phyloP scores from a whole-genome alignment of 2,329 filamentous ascomycete species.

The Verticillium nonalfalfae region DNA sequence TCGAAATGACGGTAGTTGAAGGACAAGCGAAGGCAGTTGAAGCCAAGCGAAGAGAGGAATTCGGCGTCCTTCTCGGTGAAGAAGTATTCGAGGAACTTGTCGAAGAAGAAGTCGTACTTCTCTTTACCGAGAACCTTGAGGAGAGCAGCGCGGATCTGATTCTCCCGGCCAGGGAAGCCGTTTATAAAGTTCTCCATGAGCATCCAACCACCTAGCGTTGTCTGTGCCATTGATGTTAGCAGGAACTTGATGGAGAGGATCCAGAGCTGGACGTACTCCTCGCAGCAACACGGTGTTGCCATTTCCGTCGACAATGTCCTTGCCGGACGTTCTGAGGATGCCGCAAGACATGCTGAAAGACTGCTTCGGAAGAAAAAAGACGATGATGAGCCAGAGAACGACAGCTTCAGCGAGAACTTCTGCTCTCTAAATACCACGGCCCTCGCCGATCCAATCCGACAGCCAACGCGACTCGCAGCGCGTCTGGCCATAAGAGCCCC shows the following conservation, averaged over 20 bases:
- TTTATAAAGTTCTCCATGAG: conserved; percentile 58
- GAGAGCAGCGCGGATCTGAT: conserved; percentile 47
- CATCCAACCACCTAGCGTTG: conserved; percentile 23
- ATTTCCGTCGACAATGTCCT: conserved; percentile 33
- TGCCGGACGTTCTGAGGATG: conserved; percentile 8
- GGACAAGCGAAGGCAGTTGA: conserved; percentile 54
- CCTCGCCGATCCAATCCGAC: not conserved
- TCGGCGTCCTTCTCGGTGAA: conserved; percentile 52
- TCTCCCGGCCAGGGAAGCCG: conserved; percentile 54
- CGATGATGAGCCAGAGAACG: not conserved
- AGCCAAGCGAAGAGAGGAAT: conserved; percentile 46
- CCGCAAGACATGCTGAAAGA: conserved; percentile 1
- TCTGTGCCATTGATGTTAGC: conserved; percentile 7
- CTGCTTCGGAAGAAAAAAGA: not conserved
- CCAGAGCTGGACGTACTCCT: conserved; percentile 9
- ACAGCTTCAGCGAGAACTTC: not conserved
- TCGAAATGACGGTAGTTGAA: conserved; percentile 56
- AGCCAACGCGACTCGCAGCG: not conserved
- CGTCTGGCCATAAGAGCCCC: not conserved
- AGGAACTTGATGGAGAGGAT: not conserved
- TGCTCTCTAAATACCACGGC: conserved; percentile 3
- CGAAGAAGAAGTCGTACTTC: conserved; percentile 55
- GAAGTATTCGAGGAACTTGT: conserved; percentile 50
- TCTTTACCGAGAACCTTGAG: conserved; percentile 45
- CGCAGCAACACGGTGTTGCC: conserved; percentile 38